A percentile compares a stretch with the other conserved stretches of the same genome.
These are phyloP conservation scores for Volvox carteri DNA, from an alignment of 163 green algal genomes.

Conservation along the genomic window DNA sequence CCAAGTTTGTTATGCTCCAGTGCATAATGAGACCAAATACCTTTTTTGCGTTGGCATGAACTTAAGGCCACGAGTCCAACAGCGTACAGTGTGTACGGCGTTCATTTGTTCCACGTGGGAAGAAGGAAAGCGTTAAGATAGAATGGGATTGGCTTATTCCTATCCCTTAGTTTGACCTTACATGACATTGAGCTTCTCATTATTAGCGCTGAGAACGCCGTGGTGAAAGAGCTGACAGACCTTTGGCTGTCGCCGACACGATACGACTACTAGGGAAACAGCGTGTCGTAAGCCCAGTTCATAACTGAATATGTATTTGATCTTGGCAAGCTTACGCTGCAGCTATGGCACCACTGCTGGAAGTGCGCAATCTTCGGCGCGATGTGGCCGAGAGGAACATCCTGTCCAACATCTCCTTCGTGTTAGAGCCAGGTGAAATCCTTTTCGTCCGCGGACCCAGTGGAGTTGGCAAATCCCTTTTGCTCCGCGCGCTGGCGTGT, in stretches of 20 bases:
- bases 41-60: no score
- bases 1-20: no score
- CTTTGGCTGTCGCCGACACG: not conserved
- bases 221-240: no score
- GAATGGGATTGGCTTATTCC: no score
- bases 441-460: constrained; percentile 85
- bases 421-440: constrained; percentile 74
- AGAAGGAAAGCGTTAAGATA: no score
- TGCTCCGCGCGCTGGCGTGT: constrained; percentile 81
- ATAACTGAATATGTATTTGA: not conserved
- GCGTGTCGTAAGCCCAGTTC: no score
- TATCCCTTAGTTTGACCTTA: no score
- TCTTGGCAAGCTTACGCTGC: not conserved
- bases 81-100: not conserved
- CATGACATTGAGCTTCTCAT: no score
- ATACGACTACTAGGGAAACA: not conserved
- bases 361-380: constrained; percentile 48
- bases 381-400: constrained; percentile 43
- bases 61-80: no score
- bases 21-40: no score
- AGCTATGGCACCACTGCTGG: constrained; percentile 32
- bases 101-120: not conserved
- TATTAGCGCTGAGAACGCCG: no score
- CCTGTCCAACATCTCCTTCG: constrained; percentile 65
- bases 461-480: constrained; percentile 88